Base-by-base conservation (phyloP, 2,329 filamentous ascomycete genomes). In the Byssochlamys sp. region DNA sequence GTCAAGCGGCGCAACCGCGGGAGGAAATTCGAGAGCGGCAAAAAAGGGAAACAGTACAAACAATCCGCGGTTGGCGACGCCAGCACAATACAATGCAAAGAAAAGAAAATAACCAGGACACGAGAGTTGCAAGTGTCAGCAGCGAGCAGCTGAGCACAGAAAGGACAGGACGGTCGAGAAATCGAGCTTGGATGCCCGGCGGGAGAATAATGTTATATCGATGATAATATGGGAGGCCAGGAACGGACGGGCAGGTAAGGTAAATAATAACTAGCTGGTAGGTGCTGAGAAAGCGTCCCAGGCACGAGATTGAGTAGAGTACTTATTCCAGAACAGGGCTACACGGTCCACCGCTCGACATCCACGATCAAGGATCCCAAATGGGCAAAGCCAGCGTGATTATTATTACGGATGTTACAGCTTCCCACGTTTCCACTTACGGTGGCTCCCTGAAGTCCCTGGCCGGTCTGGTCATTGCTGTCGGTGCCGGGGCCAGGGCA, bases 401-500 rank as follows among this genome's bases (percentile, higher is more conserved):
- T 53, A 53, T 53, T 53, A 53, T 29, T 35, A 53, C 52, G 52
- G 52, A 35, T 27, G 35, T 45, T 58, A 52, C 60, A 56, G 50
- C 57, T 56, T 60, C 55, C 58, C 62, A 63, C 59, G 62, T 63
- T 63, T 60, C 62, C 60, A 62, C 52, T 49, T 39, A 51, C 52
- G 57, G 60, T 62, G 59, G 58, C 59, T 60, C 29, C 11, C 29
- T 31, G 19, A 19, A 19, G 19, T 19, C 59, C 61, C 28, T 48
- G 24, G 26, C 49, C 24, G 24, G 49, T 27, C 49, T 51, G 49
- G 49, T 51, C 49, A 25, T 51, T 24, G 14, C 39, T 45, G 39
- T 45, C 39, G 28, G 27, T 56, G 63, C 62, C 57, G 59, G 60
- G 59, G 55, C 62, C 60, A 66, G 63, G 63, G 59, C 60, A 64